Conservation (phyloP, 768 basidiomycete genomes). For the Leccinum fibrillosum region DNA sequence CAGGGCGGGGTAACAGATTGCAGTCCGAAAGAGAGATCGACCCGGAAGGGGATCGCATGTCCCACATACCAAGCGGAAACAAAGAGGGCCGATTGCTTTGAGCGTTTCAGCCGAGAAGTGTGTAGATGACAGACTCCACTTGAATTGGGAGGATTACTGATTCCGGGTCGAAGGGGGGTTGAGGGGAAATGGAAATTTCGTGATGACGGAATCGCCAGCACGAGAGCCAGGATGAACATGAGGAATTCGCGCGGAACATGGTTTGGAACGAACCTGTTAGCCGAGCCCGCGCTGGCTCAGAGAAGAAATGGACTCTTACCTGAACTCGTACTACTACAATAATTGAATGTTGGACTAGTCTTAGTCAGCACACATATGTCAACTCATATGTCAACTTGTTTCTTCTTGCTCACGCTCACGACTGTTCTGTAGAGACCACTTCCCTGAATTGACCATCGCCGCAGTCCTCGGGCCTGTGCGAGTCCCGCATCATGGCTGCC, state of each 20-base stretch:
- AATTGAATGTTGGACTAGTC: background rate
- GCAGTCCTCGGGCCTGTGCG: slow-evolving; percentile 1
- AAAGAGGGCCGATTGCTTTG: slow-evolving; percentile 23
- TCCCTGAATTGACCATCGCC: slow-evolving; percentile 5
- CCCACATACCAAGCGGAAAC: slow-evolving; percentile 18
- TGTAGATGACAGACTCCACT: slow-evolving; percentile 11
- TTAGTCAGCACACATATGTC: slow-evolving; percentile 1
- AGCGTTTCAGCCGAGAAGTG: slow-evolving; percentile 15
- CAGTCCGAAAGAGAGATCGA: slow-evolving; percentile 24
- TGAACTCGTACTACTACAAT: background rate
- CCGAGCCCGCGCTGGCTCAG: slow-evolving; percentile 5
- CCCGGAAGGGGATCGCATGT: slow-evolving; percentile 29
- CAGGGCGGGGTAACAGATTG: slow-evolving; percentile 19
- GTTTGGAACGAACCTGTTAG: slow-evolving; percentile 10
- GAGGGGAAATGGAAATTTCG: slow-evolving; percentile 3
- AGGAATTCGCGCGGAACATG: slow-evolving; percentile 20
- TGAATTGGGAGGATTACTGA: slow-evolving; percentile 15
- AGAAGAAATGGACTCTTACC: slow-evolving; percentile 6
- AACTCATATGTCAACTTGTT: background rate
- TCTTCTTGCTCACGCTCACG: background rate
- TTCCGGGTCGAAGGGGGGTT: slow-evolving; percentile 10
- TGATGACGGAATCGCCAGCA: slow-evolving; percentile 20
- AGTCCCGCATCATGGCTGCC: background rate
- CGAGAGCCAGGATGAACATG: slow-evolving; percentile 16
- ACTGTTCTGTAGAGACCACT: background rate